Percentiles rank a stretch among this genome's conserved stretches.
Evolutionary conservation across 2,329 filamentous ascomycete genomes (phyloP).

Genomic region (Claviceps capensis): DNA sequence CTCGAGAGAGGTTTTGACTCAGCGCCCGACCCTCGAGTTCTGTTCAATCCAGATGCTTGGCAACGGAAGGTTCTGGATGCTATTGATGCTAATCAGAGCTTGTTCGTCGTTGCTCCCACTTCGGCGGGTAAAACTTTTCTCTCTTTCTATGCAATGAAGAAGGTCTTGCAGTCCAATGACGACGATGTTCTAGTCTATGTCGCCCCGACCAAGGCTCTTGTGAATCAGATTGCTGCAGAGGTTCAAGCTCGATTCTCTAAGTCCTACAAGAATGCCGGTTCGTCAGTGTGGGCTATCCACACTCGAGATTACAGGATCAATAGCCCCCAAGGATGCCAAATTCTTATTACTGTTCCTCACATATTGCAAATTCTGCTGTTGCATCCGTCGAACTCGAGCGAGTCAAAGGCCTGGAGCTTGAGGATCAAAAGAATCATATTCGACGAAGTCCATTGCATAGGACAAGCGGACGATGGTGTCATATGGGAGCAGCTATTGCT

Average conservation of each 20-base stretch:
- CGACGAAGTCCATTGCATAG: constrained; percentile 71
- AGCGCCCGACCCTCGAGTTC: constrained; percentile 49
- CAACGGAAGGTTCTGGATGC: constrained; percentile 60
- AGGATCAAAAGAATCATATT: constrained; percentile 66
- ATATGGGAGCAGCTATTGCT: constrained; percentile 69
- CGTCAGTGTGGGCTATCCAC: constrained; percentile 67
- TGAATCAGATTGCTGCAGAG: constrained; percentile 74
- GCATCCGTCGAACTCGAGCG: constrained; percentile 47
- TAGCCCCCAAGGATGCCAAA: constrained; percentile 56
- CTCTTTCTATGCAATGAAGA: constrained; percentile 72
- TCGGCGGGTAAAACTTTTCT: constrained; percentile 76
- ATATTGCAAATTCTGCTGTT: constrained; percentile 69
- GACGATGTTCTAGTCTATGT: constrained; percentile 65
- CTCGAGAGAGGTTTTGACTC: constrained; percentile 64
- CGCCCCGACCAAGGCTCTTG: constrained; percentile 67
- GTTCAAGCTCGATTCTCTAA: constrained; percentile 64
- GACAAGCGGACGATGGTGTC: constrained; percentile 60
- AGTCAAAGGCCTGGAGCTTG: constrained; percentile 42
- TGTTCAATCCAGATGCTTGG: constrained; percentile 64
- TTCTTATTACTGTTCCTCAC: constrained; percentile 65
- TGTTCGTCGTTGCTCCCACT: constrained; percentile 66
- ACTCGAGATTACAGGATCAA: constrained; percentile 65
- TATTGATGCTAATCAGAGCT: constrained; percentile 54
- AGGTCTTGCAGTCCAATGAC: constrained; percentile 53
- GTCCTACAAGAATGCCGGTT: constrained; percentile 42